A percentile compares a stretch with the other conserved stretches of the same genome.
Conservation (phyloP, 306 rosid genomes). For the Aeschynomene evenia region DNA sequence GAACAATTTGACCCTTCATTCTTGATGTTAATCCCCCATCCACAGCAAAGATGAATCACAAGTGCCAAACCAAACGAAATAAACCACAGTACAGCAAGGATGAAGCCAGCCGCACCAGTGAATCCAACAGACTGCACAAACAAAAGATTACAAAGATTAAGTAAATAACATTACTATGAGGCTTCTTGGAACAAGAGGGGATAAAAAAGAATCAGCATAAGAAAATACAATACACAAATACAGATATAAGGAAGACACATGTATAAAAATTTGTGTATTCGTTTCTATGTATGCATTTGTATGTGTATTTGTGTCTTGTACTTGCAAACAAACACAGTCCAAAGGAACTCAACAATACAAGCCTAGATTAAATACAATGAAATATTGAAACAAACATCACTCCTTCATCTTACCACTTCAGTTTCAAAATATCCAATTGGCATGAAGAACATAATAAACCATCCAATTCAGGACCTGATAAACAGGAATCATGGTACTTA, state of each 20-base stretch:
- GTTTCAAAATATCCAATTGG: not conserved
- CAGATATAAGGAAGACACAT: too few species aligned
- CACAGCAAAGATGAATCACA: conserved; percentile 68
- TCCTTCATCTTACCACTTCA: not conserved
- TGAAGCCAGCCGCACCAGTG: conserved; percentile 75
- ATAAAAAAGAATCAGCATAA: not conserved
- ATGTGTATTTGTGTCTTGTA: too few species aligned
- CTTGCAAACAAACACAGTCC: too few species aligned
- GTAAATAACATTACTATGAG: not conserved
- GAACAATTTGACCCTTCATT: conserved; percentile 55
- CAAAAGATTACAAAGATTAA: not conserved
- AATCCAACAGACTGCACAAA: conserved; percentile 82
- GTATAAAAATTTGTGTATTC: too few species aligned
- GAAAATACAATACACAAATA: not conserved
- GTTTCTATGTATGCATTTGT: too few species aligned
- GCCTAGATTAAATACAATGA: not conserved
- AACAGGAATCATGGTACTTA: conserved; percentile 39
- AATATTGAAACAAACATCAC: not conserved
- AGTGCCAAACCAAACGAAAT: conserved; percentile 71
- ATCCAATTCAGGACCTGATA: not conserved
- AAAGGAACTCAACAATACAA: not conserved
- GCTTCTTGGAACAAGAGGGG: not conserved
- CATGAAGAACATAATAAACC: conserved; percentile 4
- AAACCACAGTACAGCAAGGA: conserved; percentile 74
- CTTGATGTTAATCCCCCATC: conserved; percentile 75